Conservation (phyloP, 192 early-diverging fungal species). For the Podila epicladia region DNA sequence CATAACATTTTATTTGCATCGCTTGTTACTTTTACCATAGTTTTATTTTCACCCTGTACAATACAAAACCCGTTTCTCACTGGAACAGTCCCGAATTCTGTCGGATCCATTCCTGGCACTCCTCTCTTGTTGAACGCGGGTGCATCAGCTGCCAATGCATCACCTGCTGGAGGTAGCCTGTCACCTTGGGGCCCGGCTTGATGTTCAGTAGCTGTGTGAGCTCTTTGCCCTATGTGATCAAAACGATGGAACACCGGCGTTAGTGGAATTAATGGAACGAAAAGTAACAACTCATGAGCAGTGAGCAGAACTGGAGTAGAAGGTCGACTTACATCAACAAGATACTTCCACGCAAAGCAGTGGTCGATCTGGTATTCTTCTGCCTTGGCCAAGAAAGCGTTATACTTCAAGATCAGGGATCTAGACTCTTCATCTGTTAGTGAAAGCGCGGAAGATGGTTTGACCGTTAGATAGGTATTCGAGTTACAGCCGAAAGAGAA, state of each 20-base stretch:
- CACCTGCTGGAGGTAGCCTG: slow-evolving; percentile 67
- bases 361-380: slow-evolving; percentile 53
- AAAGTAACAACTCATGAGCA: background rate
- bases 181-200: slow-evolving; percentile 77
- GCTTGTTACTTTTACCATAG: too few species aligned
- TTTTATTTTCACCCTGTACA: too few species aligned
- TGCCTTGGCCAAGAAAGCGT: slow-evolving; percentile 38
- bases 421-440: slow-evolving; percentile 8
- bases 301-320: slow-evolving; percentile 21
- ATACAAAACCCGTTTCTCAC: too few species aligned
- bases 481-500: background rate
- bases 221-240: slow-evolving; percentile 69
- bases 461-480: background rate
- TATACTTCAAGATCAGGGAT: slow-evolving; percentile 28
- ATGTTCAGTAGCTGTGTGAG: slow-evolving; percentile 69
- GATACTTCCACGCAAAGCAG: slow-evolving; percentile 57
- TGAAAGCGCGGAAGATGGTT: background rate
- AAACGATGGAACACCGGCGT: background rate
- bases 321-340: slow-evolving; percentile 55
- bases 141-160: slow-evolving; percentile 89
- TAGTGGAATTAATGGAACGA: background rate
- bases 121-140: slow-evolving; percentile 66
- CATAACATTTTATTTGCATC: too few species aligned
- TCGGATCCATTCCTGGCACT: slow-evolving; percentile 67
- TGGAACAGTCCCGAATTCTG: slow-evolving; percentile 29